These are phyloP conservation scores for Mycena alexandri DNA, from an alignment of 768 basidiomycete species.

Conservation along the genomic window DNA sequence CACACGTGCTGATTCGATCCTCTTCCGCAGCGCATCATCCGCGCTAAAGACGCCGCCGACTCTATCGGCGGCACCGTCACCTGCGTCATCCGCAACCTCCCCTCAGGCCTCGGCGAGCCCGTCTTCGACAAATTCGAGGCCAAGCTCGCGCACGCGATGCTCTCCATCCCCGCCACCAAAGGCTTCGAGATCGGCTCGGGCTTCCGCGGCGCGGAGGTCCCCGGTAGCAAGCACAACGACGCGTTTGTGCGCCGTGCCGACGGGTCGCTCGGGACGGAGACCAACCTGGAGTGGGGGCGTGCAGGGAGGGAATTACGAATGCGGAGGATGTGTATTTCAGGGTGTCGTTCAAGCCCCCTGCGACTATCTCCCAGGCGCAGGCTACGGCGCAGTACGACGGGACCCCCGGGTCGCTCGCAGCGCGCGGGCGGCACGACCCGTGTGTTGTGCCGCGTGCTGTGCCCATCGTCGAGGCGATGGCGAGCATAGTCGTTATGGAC, in stretches of 20 bases:
- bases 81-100: slow-evolving; percentile 93
- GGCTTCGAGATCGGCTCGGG: slow-evolving; percentile 98
- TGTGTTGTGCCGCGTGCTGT: slow-evolving; percentile 98
- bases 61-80: slow-evolving; percentile 99
- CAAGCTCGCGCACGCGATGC: slow-evolving; percentile 95
- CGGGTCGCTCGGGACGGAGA: slow-evolving; percentile 83
- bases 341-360: slow-evolving; percentile 97
- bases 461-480: slow-evolving; percentile 99
- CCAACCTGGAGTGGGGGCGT: slow-evolving; percentile 98
- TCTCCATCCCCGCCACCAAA: slow-evolving; percentile 98
- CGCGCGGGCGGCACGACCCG: slow-evolving; percentile 95
- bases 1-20: neutral
- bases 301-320: slow-evolving; percentile 98
- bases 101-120: slow-evolving; percentile 94
- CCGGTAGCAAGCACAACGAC: slow-evolving; percentile 96
- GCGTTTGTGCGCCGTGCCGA: slow-evolving; percentile 74
- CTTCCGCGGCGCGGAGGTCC: slow-evolving; percentile 93
- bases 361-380: slow-evolving; percentile 95
- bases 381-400: slow-evolving; percentile 95
- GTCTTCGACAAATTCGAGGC: slow-evolving; percentile 99
- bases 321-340: slow-evolving; percentile 98
- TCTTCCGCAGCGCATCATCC: slow-evolving; percentile 82
- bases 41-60: slow-evolving; percentile 90
- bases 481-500: slow-evolving; percentile 95
- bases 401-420: slow-evolving; percentile 86